Evolutionary conservation across 768 basidiomycete species (phyloP).

Genomic region (Xanthoconium purpureum): DNA sequence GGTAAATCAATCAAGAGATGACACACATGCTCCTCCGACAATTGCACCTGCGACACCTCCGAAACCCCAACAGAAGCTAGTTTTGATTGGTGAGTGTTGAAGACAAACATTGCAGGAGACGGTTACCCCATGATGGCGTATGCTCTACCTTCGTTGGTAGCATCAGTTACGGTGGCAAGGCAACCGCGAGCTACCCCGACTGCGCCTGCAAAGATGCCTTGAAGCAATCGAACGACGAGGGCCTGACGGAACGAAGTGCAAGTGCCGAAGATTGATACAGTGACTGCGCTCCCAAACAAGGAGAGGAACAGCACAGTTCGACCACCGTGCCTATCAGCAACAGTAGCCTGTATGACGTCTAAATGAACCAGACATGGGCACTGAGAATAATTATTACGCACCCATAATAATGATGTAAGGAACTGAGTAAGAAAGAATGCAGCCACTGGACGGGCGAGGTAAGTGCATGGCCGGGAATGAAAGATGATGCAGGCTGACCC

Average conservation of each 20-base stretch:
- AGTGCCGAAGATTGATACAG: conserved; percentile 76
- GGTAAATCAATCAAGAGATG: background rate
- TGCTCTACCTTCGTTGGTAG: conserved; percentile 89
- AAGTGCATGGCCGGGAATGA: conserved; percentile 10
- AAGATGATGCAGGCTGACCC: conserved; percentile 42
- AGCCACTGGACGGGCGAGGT: conserved; percentile 47
- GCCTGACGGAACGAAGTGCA: conserved; percentile 75
- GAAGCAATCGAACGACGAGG: conserved; percentile 79
- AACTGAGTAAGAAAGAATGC: conserved; percentile 95
- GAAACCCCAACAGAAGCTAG: conserved; percentile 91
- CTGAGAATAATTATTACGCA: conserved; percentile 27
- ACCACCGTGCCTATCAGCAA: conserved; percentile 87
- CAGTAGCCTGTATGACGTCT: conserved; percentile 62
- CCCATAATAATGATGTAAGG: conserved; percentile 92
- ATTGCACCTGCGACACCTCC: conserved; percentile 92
- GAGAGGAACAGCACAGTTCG: conserved; percentile 83
- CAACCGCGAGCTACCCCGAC: conserved; percentile 93
- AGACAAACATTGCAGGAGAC: background rate
- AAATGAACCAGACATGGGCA: background rate
- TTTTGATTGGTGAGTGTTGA: background rate
- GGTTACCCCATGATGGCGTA: conserved; percentile 85
- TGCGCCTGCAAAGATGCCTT: conserved; percentile 90
- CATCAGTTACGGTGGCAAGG: conserved; percentile 83
- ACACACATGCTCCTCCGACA: conserved; percentile 78
- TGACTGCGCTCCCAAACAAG: conserved; percentile 79